These are phyloP conservation scores for Chaetomium cochliodes DNA, from an alignment of 495 filamentous ascomycete genomes.

Conservation along the genomic window DNA sequence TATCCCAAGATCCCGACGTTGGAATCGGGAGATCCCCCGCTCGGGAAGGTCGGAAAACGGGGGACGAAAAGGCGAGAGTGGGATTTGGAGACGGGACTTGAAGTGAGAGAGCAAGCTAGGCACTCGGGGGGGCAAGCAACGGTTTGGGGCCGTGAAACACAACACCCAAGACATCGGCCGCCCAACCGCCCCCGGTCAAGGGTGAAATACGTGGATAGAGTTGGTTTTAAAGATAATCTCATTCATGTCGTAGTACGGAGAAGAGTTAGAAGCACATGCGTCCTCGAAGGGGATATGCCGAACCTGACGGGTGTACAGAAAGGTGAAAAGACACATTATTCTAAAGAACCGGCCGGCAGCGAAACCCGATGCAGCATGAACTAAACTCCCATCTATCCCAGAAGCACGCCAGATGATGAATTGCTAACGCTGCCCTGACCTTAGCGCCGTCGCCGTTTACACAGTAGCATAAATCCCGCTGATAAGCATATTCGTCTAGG, in stretches of 20 bases:
- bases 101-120: neutral
- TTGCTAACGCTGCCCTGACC: constrained; percentile 14
- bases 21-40: neutral
- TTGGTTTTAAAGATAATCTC: neutral
- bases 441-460: constrained; percentile 18
- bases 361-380: constrained; percentile 23
- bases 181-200: neutral
- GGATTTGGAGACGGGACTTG: constrained; percentile 10
- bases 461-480: neutral
- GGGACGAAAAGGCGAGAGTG: neutral
- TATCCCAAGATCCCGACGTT: neutral
- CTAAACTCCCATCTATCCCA: constrained; percentile 24
- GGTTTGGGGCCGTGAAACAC: neutral
- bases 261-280: neutral
- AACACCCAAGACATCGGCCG: neutral
- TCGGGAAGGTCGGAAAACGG: neutral
- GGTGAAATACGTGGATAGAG: neutral
- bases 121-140: neutral
- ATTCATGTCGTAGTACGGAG: neutral
- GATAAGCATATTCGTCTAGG: constrained; percentile 46
- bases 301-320: neutral
- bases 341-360: constrained; percentile 15
- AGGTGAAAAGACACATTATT: constrained; percentile 11
- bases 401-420: constrained; percentile 21
- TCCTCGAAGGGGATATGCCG: neutral